phyloP scores from a whole-genome alignment of 2,329 filamentous ascomycete genomes.

The Colletotrichum sp. region DNA sequence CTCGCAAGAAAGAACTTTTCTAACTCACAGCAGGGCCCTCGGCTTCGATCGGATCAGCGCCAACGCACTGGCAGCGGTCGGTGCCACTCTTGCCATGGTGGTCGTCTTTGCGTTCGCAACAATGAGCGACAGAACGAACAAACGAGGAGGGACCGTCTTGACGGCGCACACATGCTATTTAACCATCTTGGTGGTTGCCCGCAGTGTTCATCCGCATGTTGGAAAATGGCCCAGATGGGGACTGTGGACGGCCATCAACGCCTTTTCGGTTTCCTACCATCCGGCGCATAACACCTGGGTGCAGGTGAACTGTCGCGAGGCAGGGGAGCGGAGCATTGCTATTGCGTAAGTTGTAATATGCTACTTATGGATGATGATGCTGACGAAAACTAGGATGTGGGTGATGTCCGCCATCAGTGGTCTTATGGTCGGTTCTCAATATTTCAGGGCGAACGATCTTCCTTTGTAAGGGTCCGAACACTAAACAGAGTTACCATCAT shows the following conservation, averaged over 20 bases:
- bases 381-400: conserved; percentile 35
- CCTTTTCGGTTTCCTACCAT: conserved; percentile 57
- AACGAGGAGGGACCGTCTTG: conserved; percentile 48
- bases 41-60: conserved; percentile 50
- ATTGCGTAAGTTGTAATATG: conserved; percentile 43
- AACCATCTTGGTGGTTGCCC: conserved; percentile 43
- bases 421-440: conserved; percentile 56
- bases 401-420: conserved; percentile 57
- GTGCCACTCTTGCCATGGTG: conserved; percentile 46
- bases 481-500: neutral
- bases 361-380: neutral
- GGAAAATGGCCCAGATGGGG: conserved; percentile 54
- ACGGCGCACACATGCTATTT: conserved; percentile 50
- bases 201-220: conserved; percentile 44
- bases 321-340: conserved; percentile 51
- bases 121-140: conserved; percentile 50
- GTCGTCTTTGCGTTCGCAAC: conserved; percentile 54
- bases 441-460: conserved; percentile 46
- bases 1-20: neutral
- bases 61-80: conserved; percentile 51
- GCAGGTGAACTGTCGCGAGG: conserved; percentile 53
- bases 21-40: conserved; percentile 33
- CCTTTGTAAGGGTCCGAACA: conserved; percentile 36
- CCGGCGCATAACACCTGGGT: conserved; percentile 59
- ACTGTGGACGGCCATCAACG: conserved; percentile 56